Evolutionary conservation across 1,139 yeast genomes (phyloP), one percentile per base, ranked within the genome.

Genomic region (Yamadazyma dendronema): DNA sequence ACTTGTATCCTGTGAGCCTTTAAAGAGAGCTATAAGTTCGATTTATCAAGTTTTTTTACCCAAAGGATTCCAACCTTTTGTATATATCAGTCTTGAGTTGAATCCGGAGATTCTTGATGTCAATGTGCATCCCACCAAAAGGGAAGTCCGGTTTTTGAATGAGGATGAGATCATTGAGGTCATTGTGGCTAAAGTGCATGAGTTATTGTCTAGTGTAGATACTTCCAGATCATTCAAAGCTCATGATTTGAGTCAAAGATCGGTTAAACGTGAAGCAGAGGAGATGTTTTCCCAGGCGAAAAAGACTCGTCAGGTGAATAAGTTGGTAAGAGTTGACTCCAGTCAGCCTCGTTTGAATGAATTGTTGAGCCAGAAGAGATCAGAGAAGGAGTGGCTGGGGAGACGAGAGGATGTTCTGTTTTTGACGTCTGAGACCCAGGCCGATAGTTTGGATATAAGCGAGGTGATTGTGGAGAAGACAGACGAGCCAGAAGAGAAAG

Each of bases 91-190:
- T 33, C 56, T 92, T 16, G 67, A 68, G 27, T 78, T 92, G 4
- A 66, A 71, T 14, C 86, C 97, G 0, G 65, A 63, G 24, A 81
- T 83, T 42, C 69, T 92, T 11, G 99, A 92, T 56, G 98, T 92
- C 9, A 92, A 92, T 56, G 81, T 94, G 8, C 98, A 94, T 54
- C 99, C 99, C 0, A 92, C 98, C 0, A 92, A 92, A 52, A 72
- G 94, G 37, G 97, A 92, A 52, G 97, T 94, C 1, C 62, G 95
- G 35, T 89, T 94, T 56, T 63, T 92, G 26, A 61, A 81, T 54
- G 97, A 94, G 52, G 95, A 85, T 37, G 97, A 89, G 53, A 86
- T 94, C 16, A 74, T 87, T 6, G 89, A 83, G 29, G 48, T 57
- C 17, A 68, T 92, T 1, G 70, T 83, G 22, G 57, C 59, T 0